phyloP scores from a whole-genome alignment of 495 filamentous ascomycete genomes.

The Xylaria scruposa region DNA sequence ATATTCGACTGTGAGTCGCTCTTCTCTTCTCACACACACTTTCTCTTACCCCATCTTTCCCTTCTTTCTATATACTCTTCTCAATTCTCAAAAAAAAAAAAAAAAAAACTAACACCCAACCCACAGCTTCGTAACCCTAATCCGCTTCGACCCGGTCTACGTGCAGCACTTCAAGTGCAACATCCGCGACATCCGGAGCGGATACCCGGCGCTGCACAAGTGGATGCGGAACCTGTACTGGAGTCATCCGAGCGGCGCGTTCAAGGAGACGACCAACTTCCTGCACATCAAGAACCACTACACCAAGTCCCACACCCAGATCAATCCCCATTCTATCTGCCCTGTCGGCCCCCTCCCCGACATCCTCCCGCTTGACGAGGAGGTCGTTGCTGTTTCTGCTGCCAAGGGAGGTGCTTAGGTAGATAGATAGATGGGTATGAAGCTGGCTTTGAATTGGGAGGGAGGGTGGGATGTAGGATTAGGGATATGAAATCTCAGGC shows the following conservation, averaged over 20 bases:
- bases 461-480: no score
- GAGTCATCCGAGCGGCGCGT: slow-evolving; percentile 59
- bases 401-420: background rate
- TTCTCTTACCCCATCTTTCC: no score
- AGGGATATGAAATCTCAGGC: no score
- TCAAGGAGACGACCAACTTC: slow-evolving; percentile 70
- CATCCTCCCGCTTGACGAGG: slow-evolving; percentile 55
- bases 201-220: slow-evolving; percentile 70
- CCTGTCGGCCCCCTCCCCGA: slow-evolving; percentile 71
- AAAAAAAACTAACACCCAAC: no score
- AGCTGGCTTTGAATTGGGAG: no score
- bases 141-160: slow-evolving; percentile 87
- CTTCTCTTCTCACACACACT: no score
- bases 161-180: slow-evolving; percentile 97
- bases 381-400: slow-evolving; percentile 46
- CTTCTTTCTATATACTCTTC: no score
- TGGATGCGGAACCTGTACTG: slow-evolving; percentile 76
- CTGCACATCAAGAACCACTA: slow-evolving; percentile 65
- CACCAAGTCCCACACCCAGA: slow-evolving; percentile 59
- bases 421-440: no score
- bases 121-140: slow-evolving; percentile 73
- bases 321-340: slow-evolving; percentile 62
- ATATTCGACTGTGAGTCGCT: slow-evolving; percentile 63
- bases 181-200: slow-evolving; percentile 78
- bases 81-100: no score